Evolutionary conservation across 2,329 filamentous ascomycete genomes (phyloP).

Genomic region (Thelonectria olida): DNA sequence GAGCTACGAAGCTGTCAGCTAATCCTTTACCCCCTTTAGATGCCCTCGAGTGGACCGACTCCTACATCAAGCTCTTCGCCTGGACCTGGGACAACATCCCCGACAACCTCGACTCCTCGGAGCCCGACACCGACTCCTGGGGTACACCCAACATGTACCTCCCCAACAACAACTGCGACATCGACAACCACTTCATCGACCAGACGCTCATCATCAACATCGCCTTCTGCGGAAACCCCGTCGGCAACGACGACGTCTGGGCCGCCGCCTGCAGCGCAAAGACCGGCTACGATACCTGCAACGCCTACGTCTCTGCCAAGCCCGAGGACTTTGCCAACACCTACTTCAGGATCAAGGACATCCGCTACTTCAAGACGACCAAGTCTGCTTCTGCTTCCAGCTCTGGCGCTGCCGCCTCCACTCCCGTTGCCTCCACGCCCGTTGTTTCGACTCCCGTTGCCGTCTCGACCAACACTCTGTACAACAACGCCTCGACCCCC

Average conservation of each 20-base stretch:
- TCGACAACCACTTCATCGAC: constrained; percentile 68
- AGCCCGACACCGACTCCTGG: constrained; percentile 72
- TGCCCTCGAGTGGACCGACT: constrained; percentile 54
- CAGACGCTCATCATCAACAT: constrained; percentile 81
- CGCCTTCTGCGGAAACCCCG: constrained; percentile 78
- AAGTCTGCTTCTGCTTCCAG: constrained; percentile 21
- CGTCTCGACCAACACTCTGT: constrained; percentile 2
- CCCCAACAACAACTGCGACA: constrained; percentile 67
- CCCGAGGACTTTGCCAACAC: constrained; percentile 49
- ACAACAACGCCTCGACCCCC: constrained; percentile 15
- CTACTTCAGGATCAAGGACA: constrained; percentile 57
- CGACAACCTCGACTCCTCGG: constrained; percentile 46
- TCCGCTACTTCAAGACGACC: constrained; percentile 44
- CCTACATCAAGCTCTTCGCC: constrained; percentile 53
- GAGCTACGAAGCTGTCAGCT: constrained; percentile 13
- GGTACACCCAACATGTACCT: constrained; percentile 71
- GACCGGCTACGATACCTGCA: constrained; percentile 40
- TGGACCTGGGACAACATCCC: constrained; percentile 47
- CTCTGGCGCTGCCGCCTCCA: neutral
- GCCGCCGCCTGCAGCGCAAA: constrained; percentile 29
- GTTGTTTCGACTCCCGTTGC: no score
- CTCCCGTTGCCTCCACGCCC: neutral
- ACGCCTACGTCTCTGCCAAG: constrained; percentile 48
- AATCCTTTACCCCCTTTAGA: constrained; percentile 25
- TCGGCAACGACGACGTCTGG: constrained; percentile 46